phyloP scores from a whole-genome alignment of 2,329 filamentous ascomycete species.

The Hypoxylon sp. region DNA sequence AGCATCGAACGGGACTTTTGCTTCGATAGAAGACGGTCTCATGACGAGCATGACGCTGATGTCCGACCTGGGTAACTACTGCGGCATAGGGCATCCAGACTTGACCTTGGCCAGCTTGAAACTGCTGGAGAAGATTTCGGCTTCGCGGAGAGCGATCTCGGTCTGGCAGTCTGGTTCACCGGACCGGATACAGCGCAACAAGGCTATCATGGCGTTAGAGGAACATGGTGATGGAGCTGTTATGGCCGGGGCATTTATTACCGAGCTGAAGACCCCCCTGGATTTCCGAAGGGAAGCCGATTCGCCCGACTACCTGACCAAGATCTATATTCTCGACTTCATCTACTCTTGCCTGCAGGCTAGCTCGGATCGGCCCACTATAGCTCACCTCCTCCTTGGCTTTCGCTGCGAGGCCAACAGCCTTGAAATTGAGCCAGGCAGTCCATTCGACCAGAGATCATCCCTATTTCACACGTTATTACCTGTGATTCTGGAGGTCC shows the following conservation, averaged over 20 bases:
- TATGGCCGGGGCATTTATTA: conserved; percentile 77
- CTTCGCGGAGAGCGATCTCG: conserved; percentile 80
- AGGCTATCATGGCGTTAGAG: conserved; percentile 87
- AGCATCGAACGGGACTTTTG: conserved; percentile 72
- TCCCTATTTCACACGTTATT: conserved; percentile 88
- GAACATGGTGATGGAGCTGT: conserved; percentile 79
- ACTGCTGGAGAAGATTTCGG: conserved; percentile 84
- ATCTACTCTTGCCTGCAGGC: conserved; percentile 80
- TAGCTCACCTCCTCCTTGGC: conserved; percentile 90
- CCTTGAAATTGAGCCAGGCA: conserved; percentile 71
- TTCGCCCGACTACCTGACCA: conserved; percentile 79
- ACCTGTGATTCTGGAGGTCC: conserved; percentile 73
- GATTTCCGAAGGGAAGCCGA: conserved; percentile 76
- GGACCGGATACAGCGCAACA: conserved; percentile 74
- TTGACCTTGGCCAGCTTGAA: conserved; percentile 82
- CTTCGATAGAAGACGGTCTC: conserved; percentile 92
- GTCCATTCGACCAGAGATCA: conserved; percentile 73
- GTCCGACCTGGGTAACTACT: conserved; percentile 84
- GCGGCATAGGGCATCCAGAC: conserved; percentile 81
- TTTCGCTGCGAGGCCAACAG: conserved; percentile 79
- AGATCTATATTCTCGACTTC: conserved; percentile 85
- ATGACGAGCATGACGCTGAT: conserved; percentile 81
- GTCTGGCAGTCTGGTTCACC: conserved; percentile 69
- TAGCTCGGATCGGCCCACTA: conserved; percentile 78
- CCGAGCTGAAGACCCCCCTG: conserved; percentile 71